Evolutionary conservation across 768 basidiomycete genomes (phyloP).

Genomic region (Cubamyces lactineus): DNA sequence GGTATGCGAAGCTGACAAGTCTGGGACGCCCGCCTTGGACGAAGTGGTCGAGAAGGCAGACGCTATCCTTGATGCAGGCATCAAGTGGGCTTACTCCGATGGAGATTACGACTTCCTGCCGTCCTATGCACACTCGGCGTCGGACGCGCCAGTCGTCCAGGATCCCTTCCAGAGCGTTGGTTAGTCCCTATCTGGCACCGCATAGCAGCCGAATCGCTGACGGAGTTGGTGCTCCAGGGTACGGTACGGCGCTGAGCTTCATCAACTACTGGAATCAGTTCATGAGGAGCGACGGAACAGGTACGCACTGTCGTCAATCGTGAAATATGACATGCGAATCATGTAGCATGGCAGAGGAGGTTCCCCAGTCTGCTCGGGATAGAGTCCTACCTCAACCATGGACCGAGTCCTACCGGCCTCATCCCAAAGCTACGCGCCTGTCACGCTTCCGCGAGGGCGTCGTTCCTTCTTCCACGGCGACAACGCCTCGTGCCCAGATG

Average conservation of each 20-base stretch:
- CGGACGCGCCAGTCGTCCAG: too few relatives aligned
- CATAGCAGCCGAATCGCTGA: background rate
- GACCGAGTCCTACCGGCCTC: slow-evolving; percentile 29
- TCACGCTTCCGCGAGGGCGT: slow-evolving; percentile 38
- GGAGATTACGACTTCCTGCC: slow-evolving; percentile 26
- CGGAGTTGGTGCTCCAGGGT: too few relatives aligned
- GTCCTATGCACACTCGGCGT: slow-evolving; percentile 20
- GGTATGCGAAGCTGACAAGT: slow-evolving; percentile 9
- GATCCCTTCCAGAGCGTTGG: background rate
- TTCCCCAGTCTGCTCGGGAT: background rate
- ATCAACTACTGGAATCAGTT: too few relatives aligned
- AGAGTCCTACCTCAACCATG: background rate
- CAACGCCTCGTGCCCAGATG: slow-evolving; percentile 32
- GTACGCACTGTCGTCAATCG: background rate
- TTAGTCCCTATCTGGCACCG: background rate
- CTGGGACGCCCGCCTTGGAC: background rate
- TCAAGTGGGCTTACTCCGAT: slow-evolving; percentile 20
- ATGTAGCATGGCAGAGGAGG: too few relatives aligned
- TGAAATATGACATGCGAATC: too few relatives aligned
- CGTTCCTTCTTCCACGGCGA: slow-evolving; percentile 20
- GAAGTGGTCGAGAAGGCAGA: slow-evolving; percentile 11
- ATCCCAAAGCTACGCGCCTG: slow-evolving; percentile 36
- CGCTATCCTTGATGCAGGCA: slow-evolving; percentile 13
- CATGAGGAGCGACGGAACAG: too few relatives aligned
- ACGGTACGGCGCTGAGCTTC: too few relatives aligned